Percentiles rank a stretch among this genome's conserved stretches.
phyloP scores from a whole-genome alignment of 2,329 filamentous ascomycete genomes.

The Phialophora expanda region DNA sequence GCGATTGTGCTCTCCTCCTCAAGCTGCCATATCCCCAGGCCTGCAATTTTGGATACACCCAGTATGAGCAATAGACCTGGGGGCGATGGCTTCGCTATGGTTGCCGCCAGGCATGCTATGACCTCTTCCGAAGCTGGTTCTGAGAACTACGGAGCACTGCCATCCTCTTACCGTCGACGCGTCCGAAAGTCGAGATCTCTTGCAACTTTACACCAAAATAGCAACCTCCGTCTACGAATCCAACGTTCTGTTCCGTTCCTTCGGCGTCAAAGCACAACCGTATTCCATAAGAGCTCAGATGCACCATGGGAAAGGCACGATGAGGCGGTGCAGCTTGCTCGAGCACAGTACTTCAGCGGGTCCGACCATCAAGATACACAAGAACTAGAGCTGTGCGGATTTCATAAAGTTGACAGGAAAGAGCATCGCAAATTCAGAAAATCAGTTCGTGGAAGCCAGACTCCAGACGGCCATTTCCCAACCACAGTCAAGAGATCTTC shows the following conservation, averaged over 20 bases:
- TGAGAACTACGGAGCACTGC: conserved; percentile 46
- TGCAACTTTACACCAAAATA: conserved; percentile 16
- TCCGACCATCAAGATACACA: conserved; percentile 3
- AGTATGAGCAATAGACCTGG: conserved; percentile 23
- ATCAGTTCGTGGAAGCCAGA: conserved; percentile 30
- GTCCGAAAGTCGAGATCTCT: conserved; percentile 54
- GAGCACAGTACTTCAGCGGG: conserved; percentile 46
- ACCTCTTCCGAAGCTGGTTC: conserved; percentile 30
- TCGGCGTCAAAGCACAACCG: conserved; percentile 40
- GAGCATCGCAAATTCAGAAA: conserved; percentile 32
- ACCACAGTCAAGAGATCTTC: conserved; percentile 40
- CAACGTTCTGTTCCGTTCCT: conserved; percentile 53
- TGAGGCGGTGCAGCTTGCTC: conserved; percentile 50
- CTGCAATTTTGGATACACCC: conserved; percentile 29
- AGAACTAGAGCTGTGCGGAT: conserved; percentile 3
- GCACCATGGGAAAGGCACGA: conserved; percentile 42
- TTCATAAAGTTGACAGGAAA: not conserved
- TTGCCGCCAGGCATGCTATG: conserved; percentile 20
- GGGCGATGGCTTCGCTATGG: conserved; percentile 20
- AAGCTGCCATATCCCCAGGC: conserved; percentile 18
- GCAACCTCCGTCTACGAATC: conserved; percentile 39
- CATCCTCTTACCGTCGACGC: conserved; percentile 53
- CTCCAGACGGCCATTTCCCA: not conserved
- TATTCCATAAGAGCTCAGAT: conserved; percentile 28
- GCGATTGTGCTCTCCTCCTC: not conserved